These are phyloP conservation scores for Senna tora DNA, from an alignment of 306 rosid species.

Conservation along the genomic window DNA sequence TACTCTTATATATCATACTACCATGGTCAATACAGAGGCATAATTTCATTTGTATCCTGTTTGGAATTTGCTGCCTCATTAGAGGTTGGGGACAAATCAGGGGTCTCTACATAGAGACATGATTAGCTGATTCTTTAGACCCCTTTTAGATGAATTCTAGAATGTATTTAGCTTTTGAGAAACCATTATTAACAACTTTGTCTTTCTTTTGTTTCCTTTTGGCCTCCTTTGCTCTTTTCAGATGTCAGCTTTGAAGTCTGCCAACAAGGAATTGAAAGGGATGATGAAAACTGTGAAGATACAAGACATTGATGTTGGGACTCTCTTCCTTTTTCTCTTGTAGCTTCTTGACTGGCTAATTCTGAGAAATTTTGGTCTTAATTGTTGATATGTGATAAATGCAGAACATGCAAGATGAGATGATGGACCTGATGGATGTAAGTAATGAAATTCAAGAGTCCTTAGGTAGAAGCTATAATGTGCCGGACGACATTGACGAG, in stretches of 20 bases:
- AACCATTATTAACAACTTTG: slow-evolving; percentile 14
- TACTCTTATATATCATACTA: slow-evolving; percentile 5
- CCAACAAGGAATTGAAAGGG: slow-evolving; percentile 96
- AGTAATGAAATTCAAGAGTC: slow-evolving; percentile 93
- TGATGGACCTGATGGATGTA: slow-evolving; percentile 99
- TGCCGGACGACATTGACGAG: slow-evolving; percentile 97
- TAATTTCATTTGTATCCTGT: slow-evolving; percentile 74
- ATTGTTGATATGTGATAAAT: slow-evolving; percentile 22
- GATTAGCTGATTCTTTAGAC: slow-evolving; percentile 38
- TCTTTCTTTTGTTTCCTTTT: slow-evolving; percentile 20
- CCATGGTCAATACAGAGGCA: slow-evolving; percentile 40
- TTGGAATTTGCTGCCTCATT: slow-evolving; percentile 82
- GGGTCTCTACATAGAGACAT: slow-evolving; percentile 50
- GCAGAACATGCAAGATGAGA: slow-evolving; percentile 96
- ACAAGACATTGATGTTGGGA: slow-evolving; percentile 88
- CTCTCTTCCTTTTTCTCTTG: slow-evolving; percentile 33
- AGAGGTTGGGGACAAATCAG: slow-evolving; percentile 72
- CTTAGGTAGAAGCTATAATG: slow-evolving; percentile 93
- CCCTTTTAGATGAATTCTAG: slow-evolving; percentile 34
- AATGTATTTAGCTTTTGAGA: slow-evolving; percentile 42
- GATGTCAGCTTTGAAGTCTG: slow-evolving; percentile 96
- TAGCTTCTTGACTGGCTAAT: slow-evolving; percentile 31
- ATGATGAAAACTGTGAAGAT: slow-evolving; percentile 99
- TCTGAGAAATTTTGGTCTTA: slow-evolving; percentile 27
- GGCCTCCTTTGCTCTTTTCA: slow-evolving; percentile 38